Conservation (phyloP, 495 filamentous ascomycete species). For the Platismatia glauca region DNA sequence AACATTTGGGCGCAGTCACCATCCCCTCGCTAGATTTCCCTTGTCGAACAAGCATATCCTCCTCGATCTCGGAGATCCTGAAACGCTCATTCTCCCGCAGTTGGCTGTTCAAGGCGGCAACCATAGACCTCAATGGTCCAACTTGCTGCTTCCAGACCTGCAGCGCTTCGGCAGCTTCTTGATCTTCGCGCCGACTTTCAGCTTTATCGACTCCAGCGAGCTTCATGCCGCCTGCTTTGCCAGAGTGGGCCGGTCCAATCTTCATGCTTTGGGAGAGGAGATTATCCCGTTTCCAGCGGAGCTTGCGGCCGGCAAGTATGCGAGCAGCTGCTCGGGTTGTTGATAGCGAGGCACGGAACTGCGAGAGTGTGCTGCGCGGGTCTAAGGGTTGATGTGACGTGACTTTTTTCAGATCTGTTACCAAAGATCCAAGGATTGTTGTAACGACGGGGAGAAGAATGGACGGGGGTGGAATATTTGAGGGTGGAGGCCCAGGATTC, state of each 20-base stretch:
- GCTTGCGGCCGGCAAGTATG: conserved; percentile 74
- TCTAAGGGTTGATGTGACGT: neutral
- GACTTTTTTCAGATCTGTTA: conserved; percentile 13
- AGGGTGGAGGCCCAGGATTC: conserved; percentile 47
- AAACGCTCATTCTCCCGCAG: conserved; percentile 30
- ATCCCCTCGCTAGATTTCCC: conserved; percentile 50
- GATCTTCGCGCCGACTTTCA: conserved; percentile 73
- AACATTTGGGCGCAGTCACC: conserved; percentile 63
- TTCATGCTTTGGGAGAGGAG: conserved; percentile 81
- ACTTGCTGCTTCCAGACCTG: conserved; percentile 60
- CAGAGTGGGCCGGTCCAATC: conserved; percentile 58
- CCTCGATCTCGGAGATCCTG: conserved; percentile 59
- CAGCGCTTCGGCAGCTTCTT: conserved; percentile 74
- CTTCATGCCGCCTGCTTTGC: conserved; percentile 75
- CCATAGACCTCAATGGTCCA: conserved; percentile 40
- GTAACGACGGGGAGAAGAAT: conserved; percentile 70
- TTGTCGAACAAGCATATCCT: conserved; percentile 50
- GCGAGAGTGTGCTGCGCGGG: neutral
- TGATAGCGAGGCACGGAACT: conserved; percentile 41
- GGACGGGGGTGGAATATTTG: conserved; percentile 82
- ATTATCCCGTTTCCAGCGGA: conserved; percentile 83
- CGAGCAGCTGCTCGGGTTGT: conserved; percentile 61
- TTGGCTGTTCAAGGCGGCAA: conserved; percentile 28
- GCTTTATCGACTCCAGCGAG: conserved; percentile 70
- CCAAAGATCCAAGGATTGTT: conserved; percentile 46